Conservation (phyloP, 225 moss, liverwort and hornwort species). For the Pseudisothecium myosuroides region DNA sequence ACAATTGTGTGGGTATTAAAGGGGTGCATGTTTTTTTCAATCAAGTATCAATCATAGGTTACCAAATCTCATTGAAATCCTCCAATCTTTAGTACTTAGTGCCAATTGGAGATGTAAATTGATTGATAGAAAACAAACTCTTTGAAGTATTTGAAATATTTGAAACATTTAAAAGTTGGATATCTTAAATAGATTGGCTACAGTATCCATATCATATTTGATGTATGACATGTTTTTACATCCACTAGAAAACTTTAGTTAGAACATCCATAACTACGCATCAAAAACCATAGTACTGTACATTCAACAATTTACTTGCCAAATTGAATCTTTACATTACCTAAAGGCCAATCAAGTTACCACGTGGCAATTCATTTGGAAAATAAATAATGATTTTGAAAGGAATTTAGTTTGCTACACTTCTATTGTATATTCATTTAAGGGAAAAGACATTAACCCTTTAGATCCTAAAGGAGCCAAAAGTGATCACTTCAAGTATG, state of each 20-base stretch:
- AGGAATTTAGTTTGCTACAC: background rate
- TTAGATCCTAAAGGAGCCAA: background rate
- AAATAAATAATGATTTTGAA: background rate
- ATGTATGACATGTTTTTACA: background rate
- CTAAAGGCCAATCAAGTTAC: background rate
- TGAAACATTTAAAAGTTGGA: background rate
- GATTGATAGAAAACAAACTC: background rate
- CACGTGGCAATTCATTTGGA: background rate
- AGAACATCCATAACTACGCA: background rate
- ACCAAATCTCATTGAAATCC: background rate
- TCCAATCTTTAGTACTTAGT: background rate
- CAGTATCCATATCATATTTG: accelerated
- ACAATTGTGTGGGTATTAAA: background rate
- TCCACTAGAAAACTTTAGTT: background rate
- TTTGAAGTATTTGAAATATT: background rate
- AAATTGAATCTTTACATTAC: background rate
- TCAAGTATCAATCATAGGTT: background rate
- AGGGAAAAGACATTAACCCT: background rate
- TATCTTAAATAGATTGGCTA: background rate
- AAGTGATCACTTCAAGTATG: background rate
- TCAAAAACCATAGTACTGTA: background rate
- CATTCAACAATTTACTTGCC: background rate
- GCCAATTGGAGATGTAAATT: background rate
- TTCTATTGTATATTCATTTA: background rate
- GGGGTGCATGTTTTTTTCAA: too few relatives aligned